phyloP scores from a whole-genome alignment of 208 protist species.

The Leishmania gerbilli region DNA sequence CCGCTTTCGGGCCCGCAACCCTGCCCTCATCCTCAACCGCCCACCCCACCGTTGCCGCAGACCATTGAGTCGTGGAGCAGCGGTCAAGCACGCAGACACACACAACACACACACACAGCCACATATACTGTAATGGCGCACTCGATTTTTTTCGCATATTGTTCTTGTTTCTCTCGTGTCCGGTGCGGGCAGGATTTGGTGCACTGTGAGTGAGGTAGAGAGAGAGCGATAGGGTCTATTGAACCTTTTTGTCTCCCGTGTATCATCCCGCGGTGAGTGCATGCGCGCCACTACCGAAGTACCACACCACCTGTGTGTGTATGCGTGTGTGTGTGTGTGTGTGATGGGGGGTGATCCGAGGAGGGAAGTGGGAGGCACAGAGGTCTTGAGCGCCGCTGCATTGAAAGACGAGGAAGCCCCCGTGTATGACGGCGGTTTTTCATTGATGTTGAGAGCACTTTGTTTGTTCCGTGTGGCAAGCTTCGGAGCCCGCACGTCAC shows the following conservation, averaged over 20 bases:
- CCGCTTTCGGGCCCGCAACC: constrained; percentile 25
- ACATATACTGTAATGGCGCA: not conserved
- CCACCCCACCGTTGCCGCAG: not conserved
- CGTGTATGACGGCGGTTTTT: not conserved
- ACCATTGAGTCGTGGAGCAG: not conserved
- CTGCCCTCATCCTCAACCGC: not conserved
- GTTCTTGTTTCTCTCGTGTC: not conserved
- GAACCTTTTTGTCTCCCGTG: not conserved
- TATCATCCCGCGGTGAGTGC: not conserved
- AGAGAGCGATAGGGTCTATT: not conserved
- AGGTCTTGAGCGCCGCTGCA: not conserved
- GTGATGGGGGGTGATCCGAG: no score
- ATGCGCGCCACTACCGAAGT: not conserved
- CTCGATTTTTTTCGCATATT: not conserved
- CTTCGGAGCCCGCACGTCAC: not conserved
- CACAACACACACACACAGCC: not conserved
- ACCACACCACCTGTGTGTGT: not conserved
- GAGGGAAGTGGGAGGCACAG: not conserved
- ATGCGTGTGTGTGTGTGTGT: not conserved
- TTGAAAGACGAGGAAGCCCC: not conserved
- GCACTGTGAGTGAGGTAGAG: not conserved
- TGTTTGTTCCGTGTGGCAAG: not conserved
- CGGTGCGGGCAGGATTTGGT: not conserved
- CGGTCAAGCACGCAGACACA: constrained; percentile 1
- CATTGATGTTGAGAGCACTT: not conserved